Evolutionary conservation across 139 green algal genomes (phyloP), one percentile per base, ranked within the genome.

Genomic region (Micractinium sp.): DNA sequence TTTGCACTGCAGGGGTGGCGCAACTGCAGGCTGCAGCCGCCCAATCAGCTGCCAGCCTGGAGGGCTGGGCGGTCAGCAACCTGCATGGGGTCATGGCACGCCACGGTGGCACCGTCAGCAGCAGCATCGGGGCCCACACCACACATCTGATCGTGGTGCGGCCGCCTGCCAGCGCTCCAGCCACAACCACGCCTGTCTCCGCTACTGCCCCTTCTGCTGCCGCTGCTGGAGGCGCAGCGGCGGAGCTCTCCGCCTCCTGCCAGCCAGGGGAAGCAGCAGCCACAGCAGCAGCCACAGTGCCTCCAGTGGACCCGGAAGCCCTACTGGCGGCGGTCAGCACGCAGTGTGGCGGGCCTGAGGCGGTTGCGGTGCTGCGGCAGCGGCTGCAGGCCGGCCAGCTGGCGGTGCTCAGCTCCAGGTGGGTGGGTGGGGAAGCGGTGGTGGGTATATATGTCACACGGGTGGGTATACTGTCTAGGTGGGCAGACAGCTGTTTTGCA

Each of bases 121-220:
- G 81, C 53, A 29, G n/a, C 19, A 5, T 86, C 2, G 81, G 53
- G 14, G 56, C 53, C 0, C 7, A 0, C 0, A 86, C 81, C 56
- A 86, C 81, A 1, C 81, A 86, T 35, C 33, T 86, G 56, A 16
- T 86, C n/a, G 81, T 60, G 19, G 60, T 74, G 7, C 81, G 33
- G 53, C 33, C 35, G 3, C 18, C 33, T 0, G n/a, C 2, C 4
- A 15, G 2, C 15, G 73, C 73, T 19, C 73, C 29, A 2, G 47
- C 47, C 7, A 9, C 47, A 16, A 9, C 47, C 47, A 5, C 9
- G 47, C 47, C 47, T 56, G 47, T 56, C 7, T 56, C 47, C 47
- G 7, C 47, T 16, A 5, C 47, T 56, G 47, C 47, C 47, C 7
- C 47, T 56, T 9, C 47, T 56, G 47, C 47, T 56, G 47, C 47